phyloP scores from a whole-genome alignment of 345 rosid species.

The Geranium brycei region DNA sequence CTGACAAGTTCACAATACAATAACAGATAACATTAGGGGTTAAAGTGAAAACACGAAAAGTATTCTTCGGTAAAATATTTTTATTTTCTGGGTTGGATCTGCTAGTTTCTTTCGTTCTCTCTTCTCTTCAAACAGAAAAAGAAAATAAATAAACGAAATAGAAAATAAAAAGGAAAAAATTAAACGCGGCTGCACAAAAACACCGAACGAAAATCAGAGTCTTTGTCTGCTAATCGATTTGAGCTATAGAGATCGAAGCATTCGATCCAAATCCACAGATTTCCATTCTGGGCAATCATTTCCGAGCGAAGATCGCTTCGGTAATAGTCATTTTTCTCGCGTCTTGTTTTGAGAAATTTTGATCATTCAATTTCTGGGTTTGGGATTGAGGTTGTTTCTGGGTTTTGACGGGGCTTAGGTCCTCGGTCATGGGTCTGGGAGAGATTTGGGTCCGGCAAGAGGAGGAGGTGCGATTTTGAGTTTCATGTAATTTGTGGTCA shows the following conservation, averaged over 20 bases:
- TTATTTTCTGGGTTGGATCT: neutral
- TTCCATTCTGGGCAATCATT: neutral
- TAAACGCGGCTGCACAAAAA: neutral
- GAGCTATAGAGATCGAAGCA: neutral
- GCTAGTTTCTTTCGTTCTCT: neutral
- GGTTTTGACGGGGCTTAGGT: constrained; percentile 3
- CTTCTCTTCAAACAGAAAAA: neutral
- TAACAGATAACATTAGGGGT: too few species aligned
- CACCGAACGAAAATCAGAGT: neutral
- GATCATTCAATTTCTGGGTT: neutral
- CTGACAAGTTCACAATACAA: too few species aligned
- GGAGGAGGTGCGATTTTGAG: constrained; percentile 4
- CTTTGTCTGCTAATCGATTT: neutral
- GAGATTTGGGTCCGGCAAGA: neutral
- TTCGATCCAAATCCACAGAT: neutral
- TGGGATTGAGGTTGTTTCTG: neutral
- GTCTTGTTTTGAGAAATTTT: neutral
- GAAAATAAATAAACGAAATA: neutral
- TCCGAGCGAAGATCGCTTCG: neutral
- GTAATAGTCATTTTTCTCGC: neutral
- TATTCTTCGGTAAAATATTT: neutral
- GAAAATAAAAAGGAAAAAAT: neutral
- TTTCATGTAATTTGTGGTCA: too few species aligned
- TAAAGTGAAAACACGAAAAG: neutral
- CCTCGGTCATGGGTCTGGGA: constrained; percentile 1